These are phyloP conservation scores for Lenzites betulinus DNA, from an alignment of 768 basidiomycete genomes.

Conservation along the genomic window DNA sequence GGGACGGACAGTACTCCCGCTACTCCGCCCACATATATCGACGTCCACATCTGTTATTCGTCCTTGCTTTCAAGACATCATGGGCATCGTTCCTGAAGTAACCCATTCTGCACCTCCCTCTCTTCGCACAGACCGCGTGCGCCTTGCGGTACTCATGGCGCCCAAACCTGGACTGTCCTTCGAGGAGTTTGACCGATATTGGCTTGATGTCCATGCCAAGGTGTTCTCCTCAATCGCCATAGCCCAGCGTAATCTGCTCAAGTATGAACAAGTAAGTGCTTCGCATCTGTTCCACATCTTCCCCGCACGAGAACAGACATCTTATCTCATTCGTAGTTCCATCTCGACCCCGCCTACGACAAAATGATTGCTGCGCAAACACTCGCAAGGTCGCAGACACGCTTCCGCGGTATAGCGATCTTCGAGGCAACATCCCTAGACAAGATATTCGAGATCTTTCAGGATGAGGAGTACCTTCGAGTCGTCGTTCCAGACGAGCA, in stretches of 20 bases:
- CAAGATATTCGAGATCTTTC: constrained; percentile 21
- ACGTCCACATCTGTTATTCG: background rate
- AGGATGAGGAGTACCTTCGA: constrained; percentile 21
- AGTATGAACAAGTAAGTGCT: constrained; percentile 38
- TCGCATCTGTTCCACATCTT: background rate
- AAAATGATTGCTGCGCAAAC: constrained; percentile 6
- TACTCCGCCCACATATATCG: background rate
- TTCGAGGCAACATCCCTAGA: constrained; percentile 21
- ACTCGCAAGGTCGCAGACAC: constrained; percentile 13
- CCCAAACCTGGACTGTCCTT: constrained; percentile 30
- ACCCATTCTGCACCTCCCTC: background rate
- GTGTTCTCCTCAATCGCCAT: constrained; percentile 35
- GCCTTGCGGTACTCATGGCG: constrained; percentile 32
- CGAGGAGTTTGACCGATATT: constrained; percentile 36
- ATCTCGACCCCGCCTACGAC: constrained; percentile 18
- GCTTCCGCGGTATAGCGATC: constrained; percentile 20
- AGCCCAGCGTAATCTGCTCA: constrained; percentile 36
- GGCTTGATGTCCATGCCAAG: constrained; percentile 33
- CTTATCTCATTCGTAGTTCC: constrained; percentile 14
- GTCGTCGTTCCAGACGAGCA: constrained; percentile 22
- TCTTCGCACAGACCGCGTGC: constrained; percentile 35
- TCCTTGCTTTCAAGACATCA: background rate
- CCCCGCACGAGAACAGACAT: background rate
- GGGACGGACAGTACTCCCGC: too few species aligned
- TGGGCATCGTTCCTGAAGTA: background rate